Percentiles rank a stretch among this genome's conserved stretches.
These are phyloP conservation scores for Penicillium paxilli DNA, from an alignment of 495 filamentous ascomycete species.

Conservation along the genomic window DNA sequence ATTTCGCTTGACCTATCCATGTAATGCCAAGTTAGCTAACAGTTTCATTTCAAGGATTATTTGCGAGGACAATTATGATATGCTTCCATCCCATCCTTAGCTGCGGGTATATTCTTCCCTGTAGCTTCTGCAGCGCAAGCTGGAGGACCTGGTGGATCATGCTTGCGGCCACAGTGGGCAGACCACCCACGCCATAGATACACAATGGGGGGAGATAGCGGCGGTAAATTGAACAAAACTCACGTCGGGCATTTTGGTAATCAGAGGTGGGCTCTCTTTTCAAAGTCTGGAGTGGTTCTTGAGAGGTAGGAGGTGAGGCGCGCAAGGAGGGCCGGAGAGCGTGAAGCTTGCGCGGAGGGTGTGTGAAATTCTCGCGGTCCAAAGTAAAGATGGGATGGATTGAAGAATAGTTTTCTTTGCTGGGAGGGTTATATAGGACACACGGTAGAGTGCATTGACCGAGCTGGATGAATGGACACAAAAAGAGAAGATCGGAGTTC, in stretches of 20 bases:
- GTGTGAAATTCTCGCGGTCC: not conserved
- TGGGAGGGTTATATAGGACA: not conserved
- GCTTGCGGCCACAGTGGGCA: not conserved
- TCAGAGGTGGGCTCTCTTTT: not conserved
- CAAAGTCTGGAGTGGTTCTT: not conserved
- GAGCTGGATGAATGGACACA: not conserved
- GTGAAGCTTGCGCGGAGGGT: conserved; percentile 7
- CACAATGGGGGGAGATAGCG: not conserved
- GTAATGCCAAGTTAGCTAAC: not conserved
- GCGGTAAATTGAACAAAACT: conserved; percentile 22
- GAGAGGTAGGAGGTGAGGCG: not conserved
- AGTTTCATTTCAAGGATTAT: too few species aligned
- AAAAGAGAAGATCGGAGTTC: too few species aligned
- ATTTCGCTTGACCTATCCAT: conserved; percentile 71
- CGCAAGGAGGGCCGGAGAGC: conserved; percentile 6
- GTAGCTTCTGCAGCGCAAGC: not conserved
- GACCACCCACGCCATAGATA: not conserved
- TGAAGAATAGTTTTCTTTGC: not conserved
- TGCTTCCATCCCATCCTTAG: not conserved
- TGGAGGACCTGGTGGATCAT: not conserved
- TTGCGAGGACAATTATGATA: too few species aligned
- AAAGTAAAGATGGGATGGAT: not conserved
- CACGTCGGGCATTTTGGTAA: conserved; percentile 43
- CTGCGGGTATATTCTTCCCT: not conserved
- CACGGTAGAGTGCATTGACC: not conserved